Conservation (phyloP, 2,329 filamentous ascomycete genomes). For the Colletotrichum echinochloae region DNA sequence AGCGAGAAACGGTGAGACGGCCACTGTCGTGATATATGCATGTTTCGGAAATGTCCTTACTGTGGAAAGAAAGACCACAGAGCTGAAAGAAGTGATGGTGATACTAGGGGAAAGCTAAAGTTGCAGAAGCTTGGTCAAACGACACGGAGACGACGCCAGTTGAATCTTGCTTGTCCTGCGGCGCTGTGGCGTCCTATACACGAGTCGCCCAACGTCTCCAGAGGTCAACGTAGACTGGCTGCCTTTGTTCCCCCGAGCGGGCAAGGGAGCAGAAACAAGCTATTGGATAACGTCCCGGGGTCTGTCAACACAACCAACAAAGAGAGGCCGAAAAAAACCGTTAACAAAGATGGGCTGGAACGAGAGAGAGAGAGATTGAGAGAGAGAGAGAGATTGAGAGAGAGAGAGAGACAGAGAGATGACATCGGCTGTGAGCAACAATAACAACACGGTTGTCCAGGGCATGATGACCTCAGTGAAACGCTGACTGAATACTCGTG, state of each 20-base stretch:
- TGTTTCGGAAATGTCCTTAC: neutral
- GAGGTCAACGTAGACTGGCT: neutral
- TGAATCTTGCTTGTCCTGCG: constrained; percentile 8
- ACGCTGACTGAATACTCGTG: constrained; percentile 26
- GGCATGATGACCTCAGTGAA: constrained; percentile 14
- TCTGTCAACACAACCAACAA: constrained; percentile 23
- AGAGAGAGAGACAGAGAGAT: neutral
- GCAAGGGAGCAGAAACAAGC: neutral
- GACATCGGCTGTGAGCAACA: neutral
- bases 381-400: neutral
- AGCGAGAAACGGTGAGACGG: neutral
- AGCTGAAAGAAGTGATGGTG: constrained; percentile 4
- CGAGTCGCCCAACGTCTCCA: constrained; percentile 16
- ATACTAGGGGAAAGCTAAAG: neutral
- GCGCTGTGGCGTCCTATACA: constrained; percentile 5
- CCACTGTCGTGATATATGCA: neutral
- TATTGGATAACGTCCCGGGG: constrained; percentile 23
- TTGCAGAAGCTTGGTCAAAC: neutral
- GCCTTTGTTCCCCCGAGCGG: constrained; percentile 24
- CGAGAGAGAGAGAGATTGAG: neutral
- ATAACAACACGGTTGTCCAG: constrained; percentile 18
- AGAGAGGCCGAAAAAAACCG: constrained; percentile 16
- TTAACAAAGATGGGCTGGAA: neutral
- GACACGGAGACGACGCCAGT: neutral
- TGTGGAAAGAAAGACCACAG: neutral